Evolutionary conservation across 2,329 filamentous ascomycete genomes (phyloP), one percentile per base, ranked within the genome.

Genomic region (Aureobasidium namibiae): DNA sequence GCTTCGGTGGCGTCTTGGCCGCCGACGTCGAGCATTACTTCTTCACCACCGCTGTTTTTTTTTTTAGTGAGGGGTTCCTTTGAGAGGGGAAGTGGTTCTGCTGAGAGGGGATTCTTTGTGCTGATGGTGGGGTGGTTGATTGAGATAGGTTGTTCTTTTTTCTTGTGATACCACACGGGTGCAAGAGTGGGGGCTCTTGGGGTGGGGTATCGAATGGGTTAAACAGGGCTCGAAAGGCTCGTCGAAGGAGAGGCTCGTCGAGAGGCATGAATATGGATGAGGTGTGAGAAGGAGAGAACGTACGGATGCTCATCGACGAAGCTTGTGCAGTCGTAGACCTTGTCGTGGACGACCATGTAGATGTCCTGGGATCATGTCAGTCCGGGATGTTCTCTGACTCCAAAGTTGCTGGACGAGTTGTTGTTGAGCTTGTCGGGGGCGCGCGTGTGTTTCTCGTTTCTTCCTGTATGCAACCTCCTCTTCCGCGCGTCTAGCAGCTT

Each of bases 281-380:
- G 60, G 45, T 13, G 34, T 29, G 59, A 6, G 42, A 41, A 61
- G 54, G 61, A 29, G n/a, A 45, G 58, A 44, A 83, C 83, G 66
- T 84, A 87, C 84, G 94, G 94, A 76, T 99, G 94, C 85, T 99
- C 94, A 73, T 97, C 92, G 67, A 97, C 81, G 76, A 99, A 99
- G 76, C 86, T 88, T 70, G 85, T 83, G 73, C 81, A 76, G 75
- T 97, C 84, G 84, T 97, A 99, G 79, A 99, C 86, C 81, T 96
- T 96, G 77, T 96, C 92, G 79, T 97, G 90, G 69, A 99, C 85
- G 64, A 96, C 87, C 70, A 96, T 74, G 79, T 82, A 96, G 65
- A 96, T 80, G 75, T 97, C 91, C 82, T 59, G 13, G 14, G 9
- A 14, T 24, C 21, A 4, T 18, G 42, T 57, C 26, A 48, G 54